A percentile compares a stretch with the other conserved stretches of the same genome.
Evolutionary conservation across 345 rosid genomes (phyloP).

Genomic region (Firmiana major): DNA sequence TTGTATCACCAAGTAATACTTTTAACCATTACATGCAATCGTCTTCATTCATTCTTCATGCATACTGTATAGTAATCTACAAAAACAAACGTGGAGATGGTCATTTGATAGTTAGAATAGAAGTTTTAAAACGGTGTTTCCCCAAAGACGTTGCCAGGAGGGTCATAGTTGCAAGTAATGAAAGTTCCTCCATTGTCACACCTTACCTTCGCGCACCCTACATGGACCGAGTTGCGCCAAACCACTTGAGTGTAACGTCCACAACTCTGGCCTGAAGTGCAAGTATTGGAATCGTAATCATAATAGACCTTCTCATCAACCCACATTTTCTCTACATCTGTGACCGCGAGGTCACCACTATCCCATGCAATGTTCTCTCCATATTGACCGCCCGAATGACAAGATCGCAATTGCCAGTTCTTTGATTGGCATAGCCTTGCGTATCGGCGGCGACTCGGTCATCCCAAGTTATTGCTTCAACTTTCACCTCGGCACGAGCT

Average conservation of each 20-base stretch:
- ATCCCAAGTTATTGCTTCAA: constrained; percentile 46
- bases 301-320: constrained; percentile 45
- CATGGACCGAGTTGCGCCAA: constrained; percentile 45
- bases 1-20: too few relatives aligned
- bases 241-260: constrained; percentile 71
- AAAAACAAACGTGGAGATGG: too few relatives aligned
- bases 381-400: constrained; percentile 39
- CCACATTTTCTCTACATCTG: constrained; percentile 51
- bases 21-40: too few relatives aligned
- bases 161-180: constrained; percentile 58
- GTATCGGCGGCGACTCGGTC: constrained; percentile 37
- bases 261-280: constrained; percentile 43
- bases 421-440: constrained; percentile 31
- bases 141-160: constrained; percentile 48
- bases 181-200: constrained; percentile 51
- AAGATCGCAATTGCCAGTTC: constrained; percentile 32
- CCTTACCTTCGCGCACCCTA: constrained; percentile 66
- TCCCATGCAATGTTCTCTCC: constrained; percentile 61
- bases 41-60: too few relatives aligned
- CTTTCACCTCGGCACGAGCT: constrained; percentile 38
- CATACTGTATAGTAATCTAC: too few relatives aligned
- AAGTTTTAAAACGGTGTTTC: constrained; percentile 36
- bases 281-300: constrained; percentile 41
- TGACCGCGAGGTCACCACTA: constrained; percentile 30
- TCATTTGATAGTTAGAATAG: background rate